Evolutionary conservation across 2,329 filamentous ascomycete species (phyloP), one percentile per base, ranked within the genome.

Genomic region (Hypoxylon sp.): DNA sequence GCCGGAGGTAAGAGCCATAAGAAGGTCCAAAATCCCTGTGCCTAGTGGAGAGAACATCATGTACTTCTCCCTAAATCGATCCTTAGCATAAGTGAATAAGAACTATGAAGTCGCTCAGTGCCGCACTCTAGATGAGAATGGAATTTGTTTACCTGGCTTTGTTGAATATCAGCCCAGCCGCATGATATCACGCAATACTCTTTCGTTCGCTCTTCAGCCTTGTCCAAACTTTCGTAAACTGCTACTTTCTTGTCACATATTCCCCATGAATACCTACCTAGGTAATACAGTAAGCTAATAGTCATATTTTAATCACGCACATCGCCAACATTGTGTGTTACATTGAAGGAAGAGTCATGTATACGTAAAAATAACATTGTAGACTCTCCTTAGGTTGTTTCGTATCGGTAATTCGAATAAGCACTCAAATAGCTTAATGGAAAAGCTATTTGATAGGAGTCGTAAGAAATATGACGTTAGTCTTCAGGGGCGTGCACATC

Each of bases 401-500:
- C 4, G 11, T 6, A 51, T 5, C 25, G 30, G 1, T 7, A 25
- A 9, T 30, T 43, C 12, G 45, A 9, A 27, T 43, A 50, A 32
- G 52, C 25, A 32, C 21, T 56, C 27, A 12, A 29, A 37, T 5
- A 23, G n/a, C 41, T 46, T 60, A 19, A 16, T 34, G 25, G 43
- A 25, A 25, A n/a, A 41, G 9, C 9, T 21, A 3, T 19, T n/a
- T 29, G 45, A 23, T 19, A 45, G 34, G 37, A n/a, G 39, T 52
- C 46, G 12, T 3, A 48, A 34, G 21, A 14, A 30, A 29, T 41
- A 55, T 23, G 29, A 47, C 21, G 45, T 23, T 41, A 51, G 12
- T 12, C 25, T n/a, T 61, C 45, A 56, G 37, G 37, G 39, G 51
- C 12, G 23, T 23, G 43, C 56, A 54, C 16, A 37, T 41, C 16